Evolutionary conservation across 2,329 filamentous ascomycete species (phyloP).

Genomic region (Colletotrichum orchidophilum): DNA sequence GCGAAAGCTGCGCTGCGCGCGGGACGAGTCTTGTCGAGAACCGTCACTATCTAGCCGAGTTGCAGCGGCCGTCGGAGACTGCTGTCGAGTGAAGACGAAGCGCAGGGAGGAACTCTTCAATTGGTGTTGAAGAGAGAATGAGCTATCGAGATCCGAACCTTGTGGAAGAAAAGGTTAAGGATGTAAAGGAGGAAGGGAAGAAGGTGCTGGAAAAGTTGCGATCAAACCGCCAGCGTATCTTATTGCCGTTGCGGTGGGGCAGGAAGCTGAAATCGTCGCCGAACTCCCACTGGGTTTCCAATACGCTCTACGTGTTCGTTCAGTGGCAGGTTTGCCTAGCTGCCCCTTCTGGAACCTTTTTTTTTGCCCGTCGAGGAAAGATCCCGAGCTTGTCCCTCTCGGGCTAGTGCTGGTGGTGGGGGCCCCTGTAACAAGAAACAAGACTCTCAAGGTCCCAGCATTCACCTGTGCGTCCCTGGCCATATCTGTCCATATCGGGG

Average conservation of each 20-base stretch:
- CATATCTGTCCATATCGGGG: slow-evolving; percentile 15
- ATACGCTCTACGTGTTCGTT: slow-evolving; percentile 37
- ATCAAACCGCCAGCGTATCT: slow-evolving; percentile 30
- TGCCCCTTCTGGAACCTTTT: slow-evolving; percentile 32
- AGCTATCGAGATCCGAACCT: slow-evolving; percentile 6
- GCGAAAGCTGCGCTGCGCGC: slow-evolving; percentile 34
- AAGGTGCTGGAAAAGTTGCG: slow-evolving; percentile 25
- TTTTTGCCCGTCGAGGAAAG: slow-evolving; percentile 29
- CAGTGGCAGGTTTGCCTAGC: slow-evolving; percentile 26
- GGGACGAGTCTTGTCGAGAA: slow-evolving; percentile 27
- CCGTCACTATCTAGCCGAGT: slow-evolving; percentile 23
- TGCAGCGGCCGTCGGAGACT: slow-evolving; percentile 8
- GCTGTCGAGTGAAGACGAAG: neutral
- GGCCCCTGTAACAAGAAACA: slow-evolving; percentile 17
- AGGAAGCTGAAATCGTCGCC: slow-evolving; percentile 32
- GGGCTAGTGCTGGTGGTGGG: slow-evolving; percentile 25
- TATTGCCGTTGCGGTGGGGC: slow-evolving; percentile 34
- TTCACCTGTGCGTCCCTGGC: slow-evolving; percentile 16
- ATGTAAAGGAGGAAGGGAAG: slow-evolving; percentile 16
- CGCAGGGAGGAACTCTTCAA: neutral
- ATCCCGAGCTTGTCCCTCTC: slow-evolving; percentile 13
- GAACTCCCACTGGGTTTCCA: slow-evolving; percentile 32
- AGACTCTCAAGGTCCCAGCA: slow-evolving; percentile 22
- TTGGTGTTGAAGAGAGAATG: neutral
- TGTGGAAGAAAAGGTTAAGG: slow-evolving; percentile 1